Conservation (phyloP, 257 asterid species). For the Nicotiana attenuata region DNA sequence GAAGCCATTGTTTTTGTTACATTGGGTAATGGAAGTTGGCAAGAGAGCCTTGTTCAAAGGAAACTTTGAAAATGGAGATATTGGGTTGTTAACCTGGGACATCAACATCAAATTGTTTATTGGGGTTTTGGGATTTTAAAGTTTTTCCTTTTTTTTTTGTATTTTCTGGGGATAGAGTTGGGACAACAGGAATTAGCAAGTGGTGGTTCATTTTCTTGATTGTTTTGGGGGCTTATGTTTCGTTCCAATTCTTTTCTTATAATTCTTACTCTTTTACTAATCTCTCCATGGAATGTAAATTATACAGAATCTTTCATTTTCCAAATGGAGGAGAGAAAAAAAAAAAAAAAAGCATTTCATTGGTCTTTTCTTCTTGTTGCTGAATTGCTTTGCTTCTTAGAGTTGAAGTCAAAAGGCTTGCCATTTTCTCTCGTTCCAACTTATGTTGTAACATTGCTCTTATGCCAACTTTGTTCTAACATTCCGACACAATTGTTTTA, state of each 20-base stretch:
- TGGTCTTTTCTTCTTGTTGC: not conserved
- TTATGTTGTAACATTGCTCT: not conserved
- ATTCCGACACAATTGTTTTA: not conserved
- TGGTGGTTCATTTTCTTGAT: conserved; percentile 17
- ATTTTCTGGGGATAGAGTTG: conserved; percentile 7
- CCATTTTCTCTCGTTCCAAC: not conserved
- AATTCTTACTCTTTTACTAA: conserved; percentile 24
- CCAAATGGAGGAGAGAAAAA: conserved; percentile 23
- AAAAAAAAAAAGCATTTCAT: conserved; percentile 5
- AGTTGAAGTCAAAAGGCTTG: not conserved
- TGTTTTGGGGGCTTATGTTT: conserved; percentile 22
- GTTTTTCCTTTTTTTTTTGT: not conserved
- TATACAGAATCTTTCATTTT: conserved; percentile 23
- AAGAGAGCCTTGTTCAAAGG: conserved; percentile 5
- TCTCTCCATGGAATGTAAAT: conserved; percentile 48
- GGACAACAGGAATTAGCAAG: conserved; percentile 18
- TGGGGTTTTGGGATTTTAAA: not conserved
- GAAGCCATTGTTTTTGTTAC: conserved; percentile 20
- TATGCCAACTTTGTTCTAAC: not conserved
- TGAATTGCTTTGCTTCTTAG: not conserved
- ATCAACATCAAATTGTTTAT: conserved; percentile 23
- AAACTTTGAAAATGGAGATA: not conserved
- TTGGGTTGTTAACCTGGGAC: conserved; percentile 13
- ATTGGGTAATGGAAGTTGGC: conserved; percentile 20
- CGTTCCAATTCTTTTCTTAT: conserved; percentile 18